phyloP scores from a whole-genome alignment of 139 green algal species.

The Chlorella sp. region DNA sequence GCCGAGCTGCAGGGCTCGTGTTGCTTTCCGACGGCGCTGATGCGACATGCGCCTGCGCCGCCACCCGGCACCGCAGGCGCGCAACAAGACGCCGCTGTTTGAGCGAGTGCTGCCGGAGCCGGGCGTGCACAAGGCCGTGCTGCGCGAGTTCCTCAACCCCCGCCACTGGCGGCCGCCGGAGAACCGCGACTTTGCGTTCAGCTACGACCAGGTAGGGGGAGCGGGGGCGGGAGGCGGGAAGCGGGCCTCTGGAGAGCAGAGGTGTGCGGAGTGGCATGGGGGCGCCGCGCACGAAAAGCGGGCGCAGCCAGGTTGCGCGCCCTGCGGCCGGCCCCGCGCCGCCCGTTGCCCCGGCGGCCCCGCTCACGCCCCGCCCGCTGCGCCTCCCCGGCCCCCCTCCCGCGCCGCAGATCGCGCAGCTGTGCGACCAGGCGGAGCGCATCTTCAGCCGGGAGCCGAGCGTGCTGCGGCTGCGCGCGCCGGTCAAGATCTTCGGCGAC shows the following conservation, averaged over 20 bases:
- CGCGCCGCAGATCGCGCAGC: slow-evolving; percentile 86
- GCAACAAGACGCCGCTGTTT: slow-evolving; percentile 49
- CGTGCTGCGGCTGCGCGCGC: slow-evolving; percentile 86
- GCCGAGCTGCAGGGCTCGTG: too few relatives aligned
- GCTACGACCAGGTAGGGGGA: slow-evolving; percentile 57
- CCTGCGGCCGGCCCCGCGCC: too few relatives aligned
- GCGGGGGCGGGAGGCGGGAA: neutral
- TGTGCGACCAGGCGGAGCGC: slow-evolving; percentile 90
- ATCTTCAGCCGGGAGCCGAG: slow-evolving; percentile 86
- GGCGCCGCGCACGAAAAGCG: too few relatives aligned
- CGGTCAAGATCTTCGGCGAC: slow-evolving; percentile 99
- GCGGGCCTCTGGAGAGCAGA: too few relatives aligned
- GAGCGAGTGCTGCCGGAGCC: slow-evolving; percentile 40
- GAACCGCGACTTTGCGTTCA: slow-evolving; percentile 68
- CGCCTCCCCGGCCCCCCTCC: too few relatives aligned
- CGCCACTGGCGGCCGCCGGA: slow-evolving; percentile 81
- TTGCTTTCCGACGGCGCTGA: too few relatives aligned
- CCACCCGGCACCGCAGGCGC: too few relatives aligned
- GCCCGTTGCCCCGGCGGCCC: too few relatives aligned
- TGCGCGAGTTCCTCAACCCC: slow-evolving; percentile 85
- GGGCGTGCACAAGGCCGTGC: slow-evolving; percentile 87
- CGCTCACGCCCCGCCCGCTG: too few relatives aligned
- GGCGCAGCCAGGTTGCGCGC: too few relatives aligned
- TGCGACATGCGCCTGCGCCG: too few relatives aligned
- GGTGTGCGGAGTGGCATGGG: too few relatives aligned